These are phyloP conservation scores for Tricholoma hemisulphureum DNA, from an alignment of 768 basidiomycete species.

Conservation along the genomic window DNA sequence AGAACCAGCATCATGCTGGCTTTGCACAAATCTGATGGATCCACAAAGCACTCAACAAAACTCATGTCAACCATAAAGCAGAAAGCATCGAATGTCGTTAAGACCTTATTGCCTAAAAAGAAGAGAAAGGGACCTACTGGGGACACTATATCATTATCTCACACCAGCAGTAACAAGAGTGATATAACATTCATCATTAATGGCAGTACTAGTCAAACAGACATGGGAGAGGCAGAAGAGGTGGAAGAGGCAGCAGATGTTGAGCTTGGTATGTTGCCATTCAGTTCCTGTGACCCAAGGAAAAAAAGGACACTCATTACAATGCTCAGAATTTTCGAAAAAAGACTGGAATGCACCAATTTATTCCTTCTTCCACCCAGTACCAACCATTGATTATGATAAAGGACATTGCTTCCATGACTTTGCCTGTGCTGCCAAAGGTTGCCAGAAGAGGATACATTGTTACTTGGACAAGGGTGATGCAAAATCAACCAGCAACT, in stretches of 20 bases:
- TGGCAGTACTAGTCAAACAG: not conserved
- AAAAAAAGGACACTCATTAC: too few relatives aligned
- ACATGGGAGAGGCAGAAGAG: not conserved
- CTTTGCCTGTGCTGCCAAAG: not conserved
- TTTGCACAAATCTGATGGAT: not conserved
- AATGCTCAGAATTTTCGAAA: too few relatives aligned
- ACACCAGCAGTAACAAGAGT: not conserved
- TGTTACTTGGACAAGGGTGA: too few relatives aligned
- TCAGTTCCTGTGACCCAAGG: too few relatives aligned
- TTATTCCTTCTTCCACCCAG: not conserved
- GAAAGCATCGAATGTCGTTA: too few relatives aligned
- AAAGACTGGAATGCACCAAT: too few relatives aligned
- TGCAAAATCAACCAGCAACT: too few relatives aligned
- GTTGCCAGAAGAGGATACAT: not conserved
- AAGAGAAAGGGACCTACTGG: not conserved
- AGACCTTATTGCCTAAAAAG: not conserved
- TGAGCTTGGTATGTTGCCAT: too few relatives aligned
- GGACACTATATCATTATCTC: not conserved
- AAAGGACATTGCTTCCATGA: not conserved
- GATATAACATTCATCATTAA: not conserved
- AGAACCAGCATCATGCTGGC: not conserved
- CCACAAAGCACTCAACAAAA: too few relatives aligned
- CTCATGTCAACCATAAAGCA: too few relatives aligned
- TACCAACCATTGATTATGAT: not conserved
- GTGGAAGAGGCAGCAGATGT: too few relatives aligned